Base-by-base conservation (phyloP, 2,329 filamentous ascomycete genomes). In the Verticillium isaacii region DNA sequence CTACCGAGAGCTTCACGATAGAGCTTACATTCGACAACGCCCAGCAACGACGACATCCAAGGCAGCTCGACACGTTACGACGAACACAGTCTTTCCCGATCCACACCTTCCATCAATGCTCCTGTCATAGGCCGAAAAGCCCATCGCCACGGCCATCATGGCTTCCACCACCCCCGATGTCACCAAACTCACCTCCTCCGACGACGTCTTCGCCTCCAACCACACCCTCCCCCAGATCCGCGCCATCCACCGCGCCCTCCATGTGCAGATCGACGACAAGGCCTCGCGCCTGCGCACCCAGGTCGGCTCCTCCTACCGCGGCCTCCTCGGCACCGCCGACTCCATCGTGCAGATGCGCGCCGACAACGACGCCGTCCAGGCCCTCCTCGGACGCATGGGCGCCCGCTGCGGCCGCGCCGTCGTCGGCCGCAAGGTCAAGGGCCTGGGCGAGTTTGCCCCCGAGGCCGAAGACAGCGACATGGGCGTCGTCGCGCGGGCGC, bases 311-410 rank as follows among this genome's bases (percentile, higher is more conserved):
- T 87, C 84, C 70, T 98, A 98, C 76, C 90, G 94, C 67, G 92
- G 95, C 69, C 86, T 98, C 9, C 86, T 98, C 32, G 91, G 91
- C 59, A 97, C 94, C 0, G 94, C 94, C 60, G 93, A 97, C 76
- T 89, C 89, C n/a, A 98, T 98, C 67, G 90, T 97, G 60, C 85
- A 88, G 64, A 97, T 98, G 92, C 90, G 92, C 67, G 77, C 76
- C 45, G 88, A 94, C 71, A 94, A 95, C 77, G 85, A 89, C 64
- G 78, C 81, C 14, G 89, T 92, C 17, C 92, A 97, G 74, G 78
- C 81, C 5, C 85, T 88, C 41, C 82, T 98, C 59, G 84, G 84
- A 17, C 82, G 82, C 63, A 89, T 97, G 78, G 91, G 92, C 56
- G 85, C 85, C 52, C 85, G 86, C 61, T 97, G 94, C 75, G 93